Evolutionary conservation across 495 filamentous ascomycete genomes (phyloP), one percentile per base, ranked within the genome.

Genomic region (Talaromyces nanjingensis): DNA sequence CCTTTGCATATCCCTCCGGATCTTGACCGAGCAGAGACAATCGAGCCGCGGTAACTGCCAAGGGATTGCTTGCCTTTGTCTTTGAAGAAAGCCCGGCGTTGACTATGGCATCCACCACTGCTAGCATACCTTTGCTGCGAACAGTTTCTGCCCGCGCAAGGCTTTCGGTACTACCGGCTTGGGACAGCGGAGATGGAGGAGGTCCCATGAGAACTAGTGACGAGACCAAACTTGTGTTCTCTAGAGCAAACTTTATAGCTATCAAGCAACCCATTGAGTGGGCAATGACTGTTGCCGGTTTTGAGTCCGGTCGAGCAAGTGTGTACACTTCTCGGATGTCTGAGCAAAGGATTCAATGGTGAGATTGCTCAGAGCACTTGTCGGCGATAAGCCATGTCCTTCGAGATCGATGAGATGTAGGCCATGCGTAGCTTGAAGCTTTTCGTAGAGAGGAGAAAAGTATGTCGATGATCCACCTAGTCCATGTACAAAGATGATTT

Each of bases 1-100:
- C 80, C 65, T 84, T 86, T 0, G 81, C 81, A 66, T 84, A 86
- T 9, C 79, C 81, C 64, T 85, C 82, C 2, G 81, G 75, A 63
- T 80, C 75, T 62, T 80, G 79, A 0, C 73, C 66, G 0, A 80
- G 67, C 16, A 84, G 67, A 39, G 74, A 80, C 54, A 72, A 66
- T 22, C 77, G 70, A 11, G 75, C 71, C 4, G 80, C 77, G 14
- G 74, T 69, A 37, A 76, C 52, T 22, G 69, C 72, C 6, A 84
- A 59, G 0, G 73, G 69, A 6, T 79, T 78, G 2, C 65, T 65
- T 7, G 62, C 39, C 65, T 78, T 75, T 0, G 75, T 74, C n/a
- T 65, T 69, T 18, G 47, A 56, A 2, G 77, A 78, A 0, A 71
- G 77, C 25, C 69, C 73, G 7, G 74, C 72, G 1, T 64, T 67